These are phyloP conservation scores for Puccinia hordei DNA, from an alignment of 1,284 basidiomycete species.

Conservation along the genomic window DNA sequence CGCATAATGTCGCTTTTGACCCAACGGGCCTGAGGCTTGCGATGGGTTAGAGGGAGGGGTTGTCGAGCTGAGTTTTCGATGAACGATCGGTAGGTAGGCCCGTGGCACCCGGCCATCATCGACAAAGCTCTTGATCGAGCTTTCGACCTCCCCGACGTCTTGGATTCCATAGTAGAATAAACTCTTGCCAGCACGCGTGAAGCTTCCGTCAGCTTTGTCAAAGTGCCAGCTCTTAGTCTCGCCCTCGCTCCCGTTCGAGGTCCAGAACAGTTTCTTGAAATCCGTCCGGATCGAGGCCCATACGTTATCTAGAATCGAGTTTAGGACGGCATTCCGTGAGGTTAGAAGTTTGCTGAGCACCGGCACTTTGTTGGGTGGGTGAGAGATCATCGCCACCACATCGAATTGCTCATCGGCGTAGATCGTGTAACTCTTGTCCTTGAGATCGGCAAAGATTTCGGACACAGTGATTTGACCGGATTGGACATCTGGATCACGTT, in stretches of 20 bases:
- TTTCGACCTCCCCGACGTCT: conserved; percentile 89
- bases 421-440: conserved; percentile 76
- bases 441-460: conserved; percentile 78
- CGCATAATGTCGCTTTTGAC: conserved; percentile 65
- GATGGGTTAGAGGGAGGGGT: conserved; percentile 61
- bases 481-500: conserved; percentile 89
- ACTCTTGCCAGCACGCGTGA: conserved; percentile 85
- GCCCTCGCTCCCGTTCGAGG: conserved; percentile 80
- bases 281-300: conserved; percentile 94
- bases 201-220: conserved; percentile 94
- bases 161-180: conserved; percentile 98
- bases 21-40: conserved; percentile 61
- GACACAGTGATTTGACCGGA: conserved; percentile 83
- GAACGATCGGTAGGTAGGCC: conserved; percentile 86
- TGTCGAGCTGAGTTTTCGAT: conserved; percentile 68
- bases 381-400: conserved; percentile 88
- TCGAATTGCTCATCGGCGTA: conserved; percentile 98
- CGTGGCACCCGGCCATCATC: conserved; percentile 80
- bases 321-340: conserved; percentile 83
- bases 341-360: conserved; percentile 90
- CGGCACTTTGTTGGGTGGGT: conserved; percentile 83
- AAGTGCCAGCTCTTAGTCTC: conserved; percentile 91
- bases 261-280: conserved; percentile 94
- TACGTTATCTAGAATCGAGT: conserved; percentile 95
- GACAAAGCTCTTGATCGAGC: conserved; percentile 79